Conservation (phyloP, 805 yeast genomes). For the Starmerella ratchasimensis region DNA sequence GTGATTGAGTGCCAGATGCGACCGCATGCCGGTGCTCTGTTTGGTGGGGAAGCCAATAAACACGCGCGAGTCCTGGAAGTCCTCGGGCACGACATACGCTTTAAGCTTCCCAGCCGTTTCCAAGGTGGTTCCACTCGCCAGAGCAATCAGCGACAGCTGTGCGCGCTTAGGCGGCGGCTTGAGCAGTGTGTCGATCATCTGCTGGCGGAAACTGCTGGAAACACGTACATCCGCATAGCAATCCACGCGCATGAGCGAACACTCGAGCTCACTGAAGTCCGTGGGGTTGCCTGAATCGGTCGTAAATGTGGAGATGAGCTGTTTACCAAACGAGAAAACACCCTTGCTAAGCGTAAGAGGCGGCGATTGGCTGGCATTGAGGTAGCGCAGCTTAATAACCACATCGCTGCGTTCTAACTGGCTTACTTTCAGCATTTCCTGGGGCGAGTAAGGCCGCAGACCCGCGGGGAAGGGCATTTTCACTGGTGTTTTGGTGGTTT, state of each 20-base stretch:
- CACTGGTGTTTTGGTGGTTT: slow-evolving; percentile 21
- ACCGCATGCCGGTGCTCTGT: slow-evolving; percentile 28
- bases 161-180: slow-evolving; percentile 31
- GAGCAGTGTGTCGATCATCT: slow-evolving; percentile 28
- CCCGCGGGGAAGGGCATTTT: slow-evolving; percentile 6
- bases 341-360: slow-evolving; percentile 17
- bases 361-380: slow-evolving; percentile 28
- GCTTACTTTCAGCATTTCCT: slow-evolving; percentile 20
- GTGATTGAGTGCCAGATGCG: slow-evolving; percentile 29
- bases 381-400: slow-evolving; percentile 23
- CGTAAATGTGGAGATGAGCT: slow-evolving; percentile 22
- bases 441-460: slow-evolving; percentile 19
- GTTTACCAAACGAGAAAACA: slow-evolving; percentile 23
- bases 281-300: slow-evolving; percentile 23
- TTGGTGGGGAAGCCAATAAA: slow-evolving; percentile 33
- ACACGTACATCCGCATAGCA: slow-evolving; percentile 24
- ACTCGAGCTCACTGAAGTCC: slow-evolving; percentile 23
- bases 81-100: slow-evolving; percentile 27
- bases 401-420: slow-evolving; percentile 20
- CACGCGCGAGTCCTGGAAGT: slow-evolving; percentile 28
- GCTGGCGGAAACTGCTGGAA: slow-evolving; percentile 22
- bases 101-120: background rate
- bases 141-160: slow-evolving; percentile 23
- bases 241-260: slow-evolving; percentile 25
- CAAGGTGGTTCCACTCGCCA: background rate